Percentiles rank a stretch among this genome's conserved stretches.
Conservation (phyloP, 2,329 filamentous ascomycete species). For the Boeremia lycopersici region DNA sequence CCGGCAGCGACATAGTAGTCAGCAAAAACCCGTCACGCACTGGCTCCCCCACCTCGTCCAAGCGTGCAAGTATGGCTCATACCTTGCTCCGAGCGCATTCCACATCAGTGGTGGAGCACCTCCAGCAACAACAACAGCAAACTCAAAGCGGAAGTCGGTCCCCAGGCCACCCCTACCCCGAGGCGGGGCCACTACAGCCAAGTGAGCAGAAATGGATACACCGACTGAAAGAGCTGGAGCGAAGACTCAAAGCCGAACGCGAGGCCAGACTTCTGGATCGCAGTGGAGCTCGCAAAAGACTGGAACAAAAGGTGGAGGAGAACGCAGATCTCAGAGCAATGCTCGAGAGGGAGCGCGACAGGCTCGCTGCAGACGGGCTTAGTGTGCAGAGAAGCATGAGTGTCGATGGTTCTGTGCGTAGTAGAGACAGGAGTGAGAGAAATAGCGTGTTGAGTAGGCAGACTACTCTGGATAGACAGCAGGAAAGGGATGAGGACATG, state of each 20-base stretch:
- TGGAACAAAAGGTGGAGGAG: slow-evolving; percentile 77
- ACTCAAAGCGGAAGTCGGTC: slow-evolving; percentile 5
- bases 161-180: slow-evolving; percentile 41
- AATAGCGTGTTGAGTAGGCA: slow-evolving; percentile 31
- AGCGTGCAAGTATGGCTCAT: slow-evolving; percentile 54
- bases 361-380: slow-evolving; percentile 27
- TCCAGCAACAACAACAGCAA: slow-evolving; percentile 28
- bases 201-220: slow-evolving; percentile 82
- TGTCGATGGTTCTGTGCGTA: slow-evolving; percentile 12
- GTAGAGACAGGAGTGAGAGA: slow-evolving; percentile 20
- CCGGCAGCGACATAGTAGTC: slow-evolving; percentile 28
- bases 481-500: slow-evolving; percentile 14
- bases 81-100: slow-evolving; percentile 63
- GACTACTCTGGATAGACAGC: slow-evolving; percentile 4
- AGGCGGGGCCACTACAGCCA: slow-evolving; percentile 48
- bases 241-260: slow-evolving; percentile 85
- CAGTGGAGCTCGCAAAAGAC: slow-evolving; percentile 77
- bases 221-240: slow-evolving; percentile 83
- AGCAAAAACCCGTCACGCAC: slow-evolving; percentile 36
- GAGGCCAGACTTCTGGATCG: slow-evolving; percentile 86
- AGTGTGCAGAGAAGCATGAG: slow-evolving; percentile 30
- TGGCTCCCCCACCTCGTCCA: slow-evolving; percentile 40
- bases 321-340: slow-evolving; percentile 72
- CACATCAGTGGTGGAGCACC: slow-evolving; percentile 56
- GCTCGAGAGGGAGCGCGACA: slow-evolving; percentile 63